A percentile compares a stretch with the other conserved stretches of the same genome.
These are phyloP conservation scores for Cordyceps tenuipes DNA, from an alignment of 2,329 filamentous ascomycete species.

Conservation along the genomic window DNA sequence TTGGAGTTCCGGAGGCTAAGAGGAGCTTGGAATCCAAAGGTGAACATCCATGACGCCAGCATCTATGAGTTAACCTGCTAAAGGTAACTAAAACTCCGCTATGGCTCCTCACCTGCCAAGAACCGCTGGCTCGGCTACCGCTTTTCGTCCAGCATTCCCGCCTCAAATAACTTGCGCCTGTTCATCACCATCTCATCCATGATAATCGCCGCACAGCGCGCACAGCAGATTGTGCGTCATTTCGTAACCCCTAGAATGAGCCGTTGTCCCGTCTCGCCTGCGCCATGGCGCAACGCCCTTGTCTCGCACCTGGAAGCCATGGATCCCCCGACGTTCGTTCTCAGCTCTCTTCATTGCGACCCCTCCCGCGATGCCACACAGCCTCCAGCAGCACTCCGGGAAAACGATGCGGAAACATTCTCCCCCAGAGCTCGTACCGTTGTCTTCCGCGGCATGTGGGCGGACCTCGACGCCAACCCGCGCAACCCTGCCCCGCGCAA, in stretches of 20 bases:
- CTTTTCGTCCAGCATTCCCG: neutral
- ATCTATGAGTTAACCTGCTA: neutral
- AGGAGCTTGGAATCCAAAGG: neutral
- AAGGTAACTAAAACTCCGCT: neutral
- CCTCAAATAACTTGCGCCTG: neutral
- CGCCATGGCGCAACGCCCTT: conserved; percentile 47
- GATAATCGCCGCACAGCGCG: conserved; percentile 18
- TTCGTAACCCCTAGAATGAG: conserved; percentile 20
- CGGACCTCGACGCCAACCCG: conserved; percentile 59
- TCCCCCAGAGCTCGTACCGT: conserved; percentile 63
- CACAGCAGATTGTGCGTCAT: conserved; percentile 21
- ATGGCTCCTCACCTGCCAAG: neutral
- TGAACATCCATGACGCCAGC: conserved; percentile 1
- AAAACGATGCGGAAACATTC: conserved; percentile 35
- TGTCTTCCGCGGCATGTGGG: conserved; percentile 81
- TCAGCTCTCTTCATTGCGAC: conserved; percentile 40
- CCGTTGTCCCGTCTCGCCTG: conserved; percentile 22
- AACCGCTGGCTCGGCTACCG: neutral
- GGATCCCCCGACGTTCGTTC: conserved; percentile 39
- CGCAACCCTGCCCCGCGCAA: conserved; percentile 68
- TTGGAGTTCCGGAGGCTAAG: neutral
- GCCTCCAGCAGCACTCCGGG: conserved; percentile 17
- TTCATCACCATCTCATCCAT: conserved; percentile 3
- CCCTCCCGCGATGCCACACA: conserved; percentile 1
- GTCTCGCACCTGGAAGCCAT: conserved; percentile 41